Conservation (phyloP, 495 filamentous ascomycete species). For the Hypoxylon lienhwacheense region DNA sequence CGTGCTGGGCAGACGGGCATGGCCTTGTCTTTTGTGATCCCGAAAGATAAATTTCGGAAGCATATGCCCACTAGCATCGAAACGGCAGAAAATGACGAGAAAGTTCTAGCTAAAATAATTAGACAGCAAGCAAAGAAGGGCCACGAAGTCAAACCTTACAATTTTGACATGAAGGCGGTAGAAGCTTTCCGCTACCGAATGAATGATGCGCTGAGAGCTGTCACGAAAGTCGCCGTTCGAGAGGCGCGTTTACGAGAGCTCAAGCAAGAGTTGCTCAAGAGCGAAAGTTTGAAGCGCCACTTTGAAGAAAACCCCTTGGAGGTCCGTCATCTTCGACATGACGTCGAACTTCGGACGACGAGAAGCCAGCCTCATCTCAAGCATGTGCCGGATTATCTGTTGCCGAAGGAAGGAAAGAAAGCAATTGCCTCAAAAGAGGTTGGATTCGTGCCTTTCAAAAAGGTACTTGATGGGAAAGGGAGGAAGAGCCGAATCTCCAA, state of each 20-base stretch:
- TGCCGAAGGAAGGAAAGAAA: slow-evolving; percentile 76
- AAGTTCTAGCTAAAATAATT: slow-evolving; percentile 71
- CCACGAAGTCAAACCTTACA: slow-evolving; percentile 80
- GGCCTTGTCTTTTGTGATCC: slow-evolving; percentile 91
- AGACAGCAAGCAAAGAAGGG: slow-evolving; percentile 71
- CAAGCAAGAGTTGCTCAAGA: slow-evolving; percentile 83
- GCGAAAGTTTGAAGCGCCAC: slow-evolving; percentile 89
- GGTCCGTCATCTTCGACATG: slow-evolving; percentile 82
- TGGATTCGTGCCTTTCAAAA: slow-evolving; percentile 76
- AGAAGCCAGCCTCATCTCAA: slow-evolving; percentile 86
- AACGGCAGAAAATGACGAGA: slow-evolving; percentile 78
- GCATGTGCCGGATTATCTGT: slow-evolving; percentile 92
- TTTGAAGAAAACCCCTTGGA: slow-evolving; percentile 97
- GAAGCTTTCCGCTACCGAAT: slow-evolving; percentile 94
- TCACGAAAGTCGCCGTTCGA: slow-evolving; percentile 66
- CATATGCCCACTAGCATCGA: slow-evolving; percentile 81
- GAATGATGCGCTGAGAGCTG: slow-evolving; percentile 66
- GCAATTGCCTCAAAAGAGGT: slow-evolving; percentile 62
- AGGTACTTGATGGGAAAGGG: slow-evolving; percentile 63
- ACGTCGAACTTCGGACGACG: slow-evolving; percentile 78
- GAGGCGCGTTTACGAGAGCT: slow-evolving; percentile 89
- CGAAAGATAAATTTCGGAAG: slow-evolving; percentile 75
- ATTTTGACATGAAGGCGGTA: slow-evolving; percentile 91
- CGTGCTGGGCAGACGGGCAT: slow-evolving; percentile 88
- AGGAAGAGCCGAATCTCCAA: slow-evolving; percentile 68